phyloP scores from a whole-genome alignment of 2,329 filamentous ascomycete species.

The Gremmenia infestans region DNA sequence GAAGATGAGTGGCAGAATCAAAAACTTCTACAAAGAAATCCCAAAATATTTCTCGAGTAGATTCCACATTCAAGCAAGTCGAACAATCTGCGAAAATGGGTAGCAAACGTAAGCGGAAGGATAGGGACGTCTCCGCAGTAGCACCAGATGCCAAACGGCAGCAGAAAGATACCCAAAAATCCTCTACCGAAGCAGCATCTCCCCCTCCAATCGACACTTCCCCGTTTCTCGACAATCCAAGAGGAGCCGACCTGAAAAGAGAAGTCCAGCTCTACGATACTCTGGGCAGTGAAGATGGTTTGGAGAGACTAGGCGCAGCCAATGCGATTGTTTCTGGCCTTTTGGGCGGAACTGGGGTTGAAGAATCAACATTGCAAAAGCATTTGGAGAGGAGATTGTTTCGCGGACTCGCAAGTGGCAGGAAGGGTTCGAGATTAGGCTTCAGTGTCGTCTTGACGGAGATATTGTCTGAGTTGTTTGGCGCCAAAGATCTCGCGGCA shows the following conservation, averaged over 20 bases:
- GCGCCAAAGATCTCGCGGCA: conserved; percentile 38
- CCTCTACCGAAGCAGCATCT: conserved; percentile 2
- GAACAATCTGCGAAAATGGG: conserved; percentile 32
- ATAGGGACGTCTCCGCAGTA: conserved; percentile 18
- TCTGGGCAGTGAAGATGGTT: conserved; percentile 53
- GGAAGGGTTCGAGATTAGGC: conserved; percentile 81
- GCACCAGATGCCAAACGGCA: conserved; percentile 25
- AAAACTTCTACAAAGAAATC: neutral
- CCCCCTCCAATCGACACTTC: conserved; percentile 21
- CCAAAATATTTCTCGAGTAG: neutral
- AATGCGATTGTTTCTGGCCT: conserved; percentile 54
- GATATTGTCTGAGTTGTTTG: conserved; percentile 66
- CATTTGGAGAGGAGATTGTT: conserved; percentile 68
- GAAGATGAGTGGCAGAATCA: neutral
- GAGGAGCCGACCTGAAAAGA: conserved; percentile 49
- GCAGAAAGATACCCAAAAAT: conserved; percentile 17
- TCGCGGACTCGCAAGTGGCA: conserved; percentile 81
- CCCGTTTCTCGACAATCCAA: conserved; percentile 48
- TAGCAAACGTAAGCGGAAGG: conserved; percentile 39
- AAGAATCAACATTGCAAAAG: conserved; percentile 49
- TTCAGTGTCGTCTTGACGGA: conserved; percentile 88
- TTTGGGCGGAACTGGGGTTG: conserved; percentile 43
- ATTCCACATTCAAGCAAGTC: neutral
- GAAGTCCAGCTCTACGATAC: conserved; percentile 57
- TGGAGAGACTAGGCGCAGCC: conserved; percentile 53